phyloP scores from a whole-genome alignment of 768 basidiomycete species.

The Phanerochaete carnosa region DNA sequence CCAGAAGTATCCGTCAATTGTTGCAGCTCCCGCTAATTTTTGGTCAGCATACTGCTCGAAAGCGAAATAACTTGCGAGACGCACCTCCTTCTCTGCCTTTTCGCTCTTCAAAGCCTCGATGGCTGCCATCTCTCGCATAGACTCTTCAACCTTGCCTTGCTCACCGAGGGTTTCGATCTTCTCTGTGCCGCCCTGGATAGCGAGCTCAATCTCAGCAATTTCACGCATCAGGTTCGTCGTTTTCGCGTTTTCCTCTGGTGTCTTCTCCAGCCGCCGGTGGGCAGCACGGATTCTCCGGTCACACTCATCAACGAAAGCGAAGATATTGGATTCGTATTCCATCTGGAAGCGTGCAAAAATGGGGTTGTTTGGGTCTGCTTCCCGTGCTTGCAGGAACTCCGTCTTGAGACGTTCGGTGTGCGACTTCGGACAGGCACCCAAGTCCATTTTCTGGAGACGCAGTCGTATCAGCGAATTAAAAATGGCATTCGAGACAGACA shows the following conservation, averaged over 20 bases:
- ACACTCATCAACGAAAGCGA: slow-evolving; percentile 96
- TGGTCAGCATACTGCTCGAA: background rate
- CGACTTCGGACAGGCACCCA: slow-evolving; percentile 95
- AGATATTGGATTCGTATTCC: slow-evolving; percentile 95
- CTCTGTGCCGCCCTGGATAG: slow-evolving; percentile 97
- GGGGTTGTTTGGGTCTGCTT: slow-evolving; percentile 74
- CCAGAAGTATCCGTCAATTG: slow-evolving; percentile 97
- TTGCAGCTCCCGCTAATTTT: slow-evolving; percentile 80
- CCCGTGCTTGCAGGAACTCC: slow-evolving; percentile 79
- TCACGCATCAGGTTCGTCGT: slow-evolving; percentile 99
- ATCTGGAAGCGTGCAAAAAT: slow-evolving; percentile 84
- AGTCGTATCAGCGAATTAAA: background rate
- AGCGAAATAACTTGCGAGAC: slow-evolving; percentile 16
- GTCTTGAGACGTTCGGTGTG: slow-evolving; percentile 93
- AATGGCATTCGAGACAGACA: slow-evolving; percentile 11
- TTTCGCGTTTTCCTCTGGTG: slow-evolving; percentile 99
- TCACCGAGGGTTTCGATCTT: slow-evolving; percentile 97
- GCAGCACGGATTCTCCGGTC: slow-evolving; percentile 93
- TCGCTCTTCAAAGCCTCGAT: slow-evolving; percentile 97
- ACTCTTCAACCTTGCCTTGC: slow-evolving; percentile 98
- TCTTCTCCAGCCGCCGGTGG: slow-evolving; percentile 96
- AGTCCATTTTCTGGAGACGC: slow-evolving; percentile 89
- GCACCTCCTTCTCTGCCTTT: slow-evolving; percentile 92
- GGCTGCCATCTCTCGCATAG: slow-evolving; percentile 95
- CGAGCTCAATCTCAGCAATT: slow-evolving; percentile 98